Conservation (phyloP, 129 eudicot species). For the Oenanthe sinensis region DNA sequence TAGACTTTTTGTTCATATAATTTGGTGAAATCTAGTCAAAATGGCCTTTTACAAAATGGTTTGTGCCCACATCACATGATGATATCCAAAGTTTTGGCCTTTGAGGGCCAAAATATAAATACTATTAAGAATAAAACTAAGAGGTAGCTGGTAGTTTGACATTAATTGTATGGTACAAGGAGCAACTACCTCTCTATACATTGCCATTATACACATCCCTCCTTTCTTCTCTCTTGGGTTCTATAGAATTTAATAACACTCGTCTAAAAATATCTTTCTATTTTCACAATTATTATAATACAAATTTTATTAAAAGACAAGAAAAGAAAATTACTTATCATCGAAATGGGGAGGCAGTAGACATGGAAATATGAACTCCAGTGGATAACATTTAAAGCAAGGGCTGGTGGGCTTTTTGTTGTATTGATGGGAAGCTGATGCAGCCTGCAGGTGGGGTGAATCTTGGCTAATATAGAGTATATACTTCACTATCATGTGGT, state of each 20-base stretch:
- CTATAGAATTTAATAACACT: neutral
- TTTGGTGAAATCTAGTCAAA: neutral
- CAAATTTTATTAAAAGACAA: neutral
- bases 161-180: neutral
- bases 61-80: neutral
- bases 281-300: neutral
- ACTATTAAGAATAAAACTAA: neutral
- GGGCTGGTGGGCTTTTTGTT: neutral
- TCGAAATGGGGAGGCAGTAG: neutral
- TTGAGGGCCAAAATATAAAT: neutral
- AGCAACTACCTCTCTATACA: neutral
- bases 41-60: neutral
- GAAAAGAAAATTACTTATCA: neutral
- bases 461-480: neutral
- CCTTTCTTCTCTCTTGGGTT: neutral
- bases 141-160: slow-evolving; percentile 1
- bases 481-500: neutral
- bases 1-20: neutral
- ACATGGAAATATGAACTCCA: neutral
- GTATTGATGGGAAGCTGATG: slow-evolving; percentile 1
- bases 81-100: neutral
- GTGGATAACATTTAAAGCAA: slow-evolving; percentile 1
- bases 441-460: neutral
- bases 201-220: neutral
- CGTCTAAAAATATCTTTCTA: neutral